Percentiles rank a stretch among this genome's conserved stretches.
Conservation (phyloP, 768 basidiomycete species). For the Rhodocollybia butyracea region DNA sequence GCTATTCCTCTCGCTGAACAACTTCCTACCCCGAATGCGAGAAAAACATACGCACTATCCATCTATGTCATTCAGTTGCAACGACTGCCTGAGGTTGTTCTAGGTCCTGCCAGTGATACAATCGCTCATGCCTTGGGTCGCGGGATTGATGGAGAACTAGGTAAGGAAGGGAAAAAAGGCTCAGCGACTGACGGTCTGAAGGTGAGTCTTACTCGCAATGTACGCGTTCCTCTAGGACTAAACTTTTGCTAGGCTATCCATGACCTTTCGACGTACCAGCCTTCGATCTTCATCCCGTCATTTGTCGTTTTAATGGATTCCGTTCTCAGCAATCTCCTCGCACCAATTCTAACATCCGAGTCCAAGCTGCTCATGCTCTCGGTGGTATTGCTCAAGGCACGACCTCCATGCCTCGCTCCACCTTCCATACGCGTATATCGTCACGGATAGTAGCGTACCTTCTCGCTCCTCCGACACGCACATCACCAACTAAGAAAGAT, state of each 20-base stretch:
- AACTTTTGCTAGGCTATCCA: conserved; percentile 55
- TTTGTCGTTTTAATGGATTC: conserved; percentile 57
- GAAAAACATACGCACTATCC: conserved; percentile 80
- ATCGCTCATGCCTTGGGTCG: conserved; percentile 72
- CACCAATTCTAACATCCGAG: conserved; percentile 60
- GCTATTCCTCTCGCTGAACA: conserved; percentile 68
- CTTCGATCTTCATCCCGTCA: conserved; percentile 63
- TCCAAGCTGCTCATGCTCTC: conserved; percentile 73
- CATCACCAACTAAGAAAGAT: conserved; percentile 35
- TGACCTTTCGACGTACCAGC: conserved; percentile 62
- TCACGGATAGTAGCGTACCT: conserved; percentile 38
- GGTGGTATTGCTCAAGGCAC: conserved; percentile 63
- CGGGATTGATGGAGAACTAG: conserved; percentile 79
- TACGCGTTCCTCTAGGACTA: conserved; percentile 12
- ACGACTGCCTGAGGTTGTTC: conserved; percentile 59
- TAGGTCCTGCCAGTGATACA: conserved; percentile 59
- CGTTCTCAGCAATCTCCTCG: conserved; percentile 60
- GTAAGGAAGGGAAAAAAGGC: conserved; percentile 88
- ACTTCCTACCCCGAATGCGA: conserved; percentile 77
- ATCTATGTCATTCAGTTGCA: conserved; percentile 74
- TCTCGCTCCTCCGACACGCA: conserved; percentile 37
- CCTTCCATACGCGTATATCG: conserved; percentile 54
- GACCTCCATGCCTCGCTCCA: conserved; percentile 42
- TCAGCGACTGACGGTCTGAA: conserved; percentile 75
- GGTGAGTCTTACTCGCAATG: conserved; percentile 35